Evolutionary conservation across 2,329 filamentous ascomycete species (phyloP).

Genomic region (Calcarisporium arbuscula): DNA sequence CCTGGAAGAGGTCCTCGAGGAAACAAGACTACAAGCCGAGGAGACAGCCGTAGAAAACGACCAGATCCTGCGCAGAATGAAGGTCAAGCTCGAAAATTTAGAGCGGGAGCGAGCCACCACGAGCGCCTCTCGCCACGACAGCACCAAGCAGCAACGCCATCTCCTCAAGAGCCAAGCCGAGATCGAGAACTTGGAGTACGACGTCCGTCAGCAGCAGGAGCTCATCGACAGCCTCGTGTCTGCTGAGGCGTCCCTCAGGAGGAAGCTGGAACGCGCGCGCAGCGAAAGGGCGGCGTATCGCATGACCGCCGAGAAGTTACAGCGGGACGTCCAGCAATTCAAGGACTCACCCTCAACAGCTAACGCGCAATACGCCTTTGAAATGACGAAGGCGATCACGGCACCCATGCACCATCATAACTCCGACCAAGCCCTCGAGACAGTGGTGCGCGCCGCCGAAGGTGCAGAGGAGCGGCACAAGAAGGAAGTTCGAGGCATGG

Average conservation of each 20-base stretch:
- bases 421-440: conserved; percentile 48
- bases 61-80: conserved; percentile 35
- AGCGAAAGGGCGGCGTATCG: conserved; percentile 56
- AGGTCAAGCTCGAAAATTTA: conserved; percentile 44
- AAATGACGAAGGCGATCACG: too few relatives aligned
- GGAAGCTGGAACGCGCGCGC: conserved; percentile 64
- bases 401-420: conserved; percentile 23
- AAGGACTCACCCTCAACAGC: conserved; percentile 29
- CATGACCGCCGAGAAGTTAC: conserved; percentile 47
- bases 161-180: conserved; percentile 59
- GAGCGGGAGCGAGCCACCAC: conserved; percentile 38
- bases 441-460: conserved; percentile 51
- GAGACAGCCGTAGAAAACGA: conserved; percentile 38
- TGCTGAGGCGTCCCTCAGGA: conserved; percentile 54
- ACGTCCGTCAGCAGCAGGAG: conserved; percentile 62
- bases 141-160: conserved; percentile 49
- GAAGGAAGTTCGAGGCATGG: conserved; percentile 73
- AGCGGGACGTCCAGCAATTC: conserved; percentile 42
- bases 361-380: conserved; percentile 17
- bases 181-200: conserved; percentile 63
- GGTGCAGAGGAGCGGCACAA: conserved; percentile 63
- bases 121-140: conserved; percentile 28
- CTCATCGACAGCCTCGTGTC: conserved; percentile 51
- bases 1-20: conserved; percentile 52
- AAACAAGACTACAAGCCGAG: conserved; percentile 45